phyloP scores from a whole-genome alignment of 73 alveolate species.

The Paramecium caudatum region DNA sequence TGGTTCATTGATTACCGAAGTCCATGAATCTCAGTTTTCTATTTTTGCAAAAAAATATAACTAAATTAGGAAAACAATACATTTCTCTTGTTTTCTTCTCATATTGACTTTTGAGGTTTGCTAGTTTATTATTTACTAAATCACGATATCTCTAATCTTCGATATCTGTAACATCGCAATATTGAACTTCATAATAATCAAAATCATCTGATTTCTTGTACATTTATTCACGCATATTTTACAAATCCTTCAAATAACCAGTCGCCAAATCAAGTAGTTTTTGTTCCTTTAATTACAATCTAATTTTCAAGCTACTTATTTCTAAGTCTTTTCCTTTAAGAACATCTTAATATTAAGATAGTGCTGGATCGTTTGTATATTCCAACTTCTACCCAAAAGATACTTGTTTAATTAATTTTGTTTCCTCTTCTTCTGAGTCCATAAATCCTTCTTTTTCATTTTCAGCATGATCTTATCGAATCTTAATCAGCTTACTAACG shows the following conservation, averaged over 20 bases:
- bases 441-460: conserved; percentile 33
- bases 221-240: conserved; percentile 73
- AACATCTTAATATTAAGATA: not conserved
- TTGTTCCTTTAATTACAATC: conserved; percentile 27
- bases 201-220: conserved; percentile 71
- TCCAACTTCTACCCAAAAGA: not conserved
- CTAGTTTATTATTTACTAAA: conserved; percentile 64
- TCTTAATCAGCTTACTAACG: not conserved
- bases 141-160: conserved; percentile 69
- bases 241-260: conserved; percentile 70
- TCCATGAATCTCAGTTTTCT: conserved; percentile 48
- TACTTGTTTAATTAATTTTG: not conserved
- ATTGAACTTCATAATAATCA: conserved; percentile 73
- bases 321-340: not conserved
- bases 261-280: conserved; percentile 67
- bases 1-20: not conserved
- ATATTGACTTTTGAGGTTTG: conserved; percentile 59
- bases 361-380: conserved; percentile 34
- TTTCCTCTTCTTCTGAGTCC: conserved; percentile 23
- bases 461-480: not conserved
- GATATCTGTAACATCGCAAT: conserved; percentile 69
- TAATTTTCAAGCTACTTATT: conserved; percentile 18
- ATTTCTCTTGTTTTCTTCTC: conserved; percentile 70
- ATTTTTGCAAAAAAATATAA: conserved; percentile 5
- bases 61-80: not conserved